Evolutionary conservation across 202 grass and related monocot species (phyloP).

Genomic region (Dendrocalamus latiflorus): DNA sequence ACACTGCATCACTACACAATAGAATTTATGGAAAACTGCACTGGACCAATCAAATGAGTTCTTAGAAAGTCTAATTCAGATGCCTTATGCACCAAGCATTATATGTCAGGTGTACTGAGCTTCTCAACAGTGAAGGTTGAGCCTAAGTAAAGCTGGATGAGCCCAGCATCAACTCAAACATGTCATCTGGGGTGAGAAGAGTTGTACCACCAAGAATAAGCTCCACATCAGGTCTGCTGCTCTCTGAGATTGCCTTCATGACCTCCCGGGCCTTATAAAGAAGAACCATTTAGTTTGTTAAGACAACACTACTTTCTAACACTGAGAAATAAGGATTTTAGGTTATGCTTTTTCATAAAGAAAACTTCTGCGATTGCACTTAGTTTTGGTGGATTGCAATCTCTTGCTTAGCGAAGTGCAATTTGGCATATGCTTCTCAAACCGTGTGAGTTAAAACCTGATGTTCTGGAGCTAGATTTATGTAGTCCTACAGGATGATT

Average conservation of each 20-base stretch:
- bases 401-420: neutral
- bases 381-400: slow-evolving; percentile 1
- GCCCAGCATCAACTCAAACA: slow-evolving; percentile 87
- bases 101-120: neutral
- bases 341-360: neutral
- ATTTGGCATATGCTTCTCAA: neutral
- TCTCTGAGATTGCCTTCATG: slow-evolving; percentile 78
- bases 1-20: neutral
- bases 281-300: neutral
- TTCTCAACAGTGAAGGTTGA: neutral
- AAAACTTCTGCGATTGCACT: neutral
- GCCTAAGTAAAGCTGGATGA: slow-evolving; percentile 45
- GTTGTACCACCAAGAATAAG: slow-evolving; percentile 90
- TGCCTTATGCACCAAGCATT: neutral
- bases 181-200: slow-evolving; percentile 77
- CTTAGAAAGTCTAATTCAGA: neutral
- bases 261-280: slow-evolving; percentile 83
- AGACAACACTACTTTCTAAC: neutral
- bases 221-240: slow-evolving; percentile 56
- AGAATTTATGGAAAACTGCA: neutral
- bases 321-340: neutral
- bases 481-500: neutral
- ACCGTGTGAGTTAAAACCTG: neutral
- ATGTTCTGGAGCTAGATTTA: neutral
- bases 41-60: neutral